Evolutionary conservation across 176 grass and related monocot genomes (phyloP), one percentile per base, ranked within the genome.

Genomic region (Olyra latifolia): DNA sequence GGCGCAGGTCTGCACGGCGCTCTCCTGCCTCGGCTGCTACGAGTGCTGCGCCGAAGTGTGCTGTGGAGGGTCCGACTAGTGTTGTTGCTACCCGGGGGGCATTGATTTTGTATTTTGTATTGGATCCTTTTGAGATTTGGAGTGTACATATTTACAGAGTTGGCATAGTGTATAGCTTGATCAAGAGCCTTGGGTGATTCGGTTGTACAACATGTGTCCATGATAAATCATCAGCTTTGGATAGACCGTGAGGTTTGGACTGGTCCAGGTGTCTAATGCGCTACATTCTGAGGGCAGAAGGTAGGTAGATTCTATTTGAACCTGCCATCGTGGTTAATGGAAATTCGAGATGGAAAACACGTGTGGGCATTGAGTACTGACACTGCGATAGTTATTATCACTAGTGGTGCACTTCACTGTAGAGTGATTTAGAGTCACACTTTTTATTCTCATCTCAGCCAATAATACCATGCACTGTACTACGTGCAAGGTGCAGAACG

Each of bases 11-110:
- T 91, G 88, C 27, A 42, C 86, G 1, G 92, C 92, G 6, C 80
- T 98, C 15, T 74, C 95, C 10, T 98, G 77, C 84, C 84, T 98
- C 0, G 95, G 87, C 69, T 98, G 95, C 86, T 83, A 76, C 6
- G 95, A 98, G 57, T 95, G 95, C 86, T 98, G 95, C 56, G 9
- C 80, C 0, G 85, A 87, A 38, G 41, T 94, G 14, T 98, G 95
- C 69, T 92, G 89, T 40, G 55, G 69, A 45, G 80, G 84, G 40
- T 75, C 79, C 0, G 80, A 98, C 8, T 91, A 85, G 78, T 62
- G 27, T 4, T 17, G 3, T 10, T 5, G 48, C 15, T 4, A 8
- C 62, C 29, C 0, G 8, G 32, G 32, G 32, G 22, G 32, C 17
- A 7, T n/a, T 53, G 27, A 39, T 85, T 62, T 65, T 66, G 79